Conservation (phyloP, 192 early-diverging fungal species). For the Entophlyctis luteolus region DNA sequence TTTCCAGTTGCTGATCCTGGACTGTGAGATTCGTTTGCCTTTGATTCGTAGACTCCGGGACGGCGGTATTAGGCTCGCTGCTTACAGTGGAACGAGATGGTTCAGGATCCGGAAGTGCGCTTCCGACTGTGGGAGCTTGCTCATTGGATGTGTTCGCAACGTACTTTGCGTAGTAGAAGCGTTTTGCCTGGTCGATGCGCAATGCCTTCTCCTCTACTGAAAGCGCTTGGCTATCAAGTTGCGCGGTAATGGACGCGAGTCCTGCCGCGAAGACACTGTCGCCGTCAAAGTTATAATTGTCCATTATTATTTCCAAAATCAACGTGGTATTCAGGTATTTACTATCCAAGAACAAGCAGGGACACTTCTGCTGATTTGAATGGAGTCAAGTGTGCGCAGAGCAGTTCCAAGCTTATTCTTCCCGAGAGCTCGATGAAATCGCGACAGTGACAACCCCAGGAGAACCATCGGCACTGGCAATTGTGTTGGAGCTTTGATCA, state of each 20-base stretch:
- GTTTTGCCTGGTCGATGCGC: conserved; percentile 27
- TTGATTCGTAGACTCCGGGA: neutral
- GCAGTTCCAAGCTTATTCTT: neutral
- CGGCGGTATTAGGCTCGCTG: neutral
- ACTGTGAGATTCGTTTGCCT: neutral
- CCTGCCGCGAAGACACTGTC: conserved; percentile 13
- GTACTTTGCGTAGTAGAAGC: conserved; percentile 42
- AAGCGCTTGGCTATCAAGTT: neutral
- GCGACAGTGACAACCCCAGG: neutral
- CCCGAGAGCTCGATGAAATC: neutral
- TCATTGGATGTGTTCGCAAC: neutral
- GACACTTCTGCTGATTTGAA: neutral
- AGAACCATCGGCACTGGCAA: neutral
- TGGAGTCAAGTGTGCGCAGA: neutral
- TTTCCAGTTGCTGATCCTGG: neutral
- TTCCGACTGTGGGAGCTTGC: neutral
- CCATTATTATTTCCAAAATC: neutral
- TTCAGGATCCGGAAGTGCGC: neutral
- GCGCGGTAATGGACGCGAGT: neutral
- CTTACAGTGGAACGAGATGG: conserved; percentile 15
- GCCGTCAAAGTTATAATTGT: conserved; percentile 13
- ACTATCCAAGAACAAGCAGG: neutral
- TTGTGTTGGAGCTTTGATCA: neutral
- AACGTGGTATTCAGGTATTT: neutral
- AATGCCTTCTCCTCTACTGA: neutral